Conservation (phyloP, 1,284 basidiomycete species). For the Stereum hirsutum region DNA sequence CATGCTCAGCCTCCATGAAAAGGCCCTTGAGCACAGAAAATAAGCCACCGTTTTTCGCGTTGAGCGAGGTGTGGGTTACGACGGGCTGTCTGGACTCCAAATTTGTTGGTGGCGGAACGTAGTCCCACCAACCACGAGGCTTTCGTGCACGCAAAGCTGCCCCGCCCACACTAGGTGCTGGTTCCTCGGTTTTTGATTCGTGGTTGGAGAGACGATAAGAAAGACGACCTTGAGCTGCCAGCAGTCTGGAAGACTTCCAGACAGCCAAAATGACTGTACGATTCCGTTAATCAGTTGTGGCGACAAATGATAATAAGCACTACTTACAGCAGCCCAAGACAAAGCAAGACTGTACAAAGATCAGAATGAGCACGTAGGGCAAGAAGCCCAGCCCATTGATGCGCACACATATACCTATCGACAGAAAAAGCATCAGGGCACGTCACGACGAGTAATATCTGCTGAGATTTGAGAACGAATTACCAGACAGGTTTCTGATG, state of each 20-base stretch:
- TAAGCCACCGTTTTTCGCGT: no score
- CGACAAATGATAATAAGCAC: background rate
- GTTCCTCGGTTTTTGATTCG: no score
- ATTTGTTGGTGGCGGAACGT: constrained; percentile 22
- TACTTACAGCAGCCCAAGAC: constrained; percentile 52
- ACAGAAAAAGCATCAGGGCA: background rate
- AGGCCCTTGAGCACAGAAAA: no score
- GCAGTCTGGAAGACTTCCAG: constrained; percentile 41
- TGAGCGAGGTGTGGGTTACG: no score
- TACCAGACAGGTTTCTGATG: constrained; percentile 37
- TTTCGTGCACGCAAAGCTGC: constrained; percentile 13
- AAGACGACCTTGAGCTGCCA: constrained; percentile 44
- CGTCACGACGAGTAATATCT: no score
- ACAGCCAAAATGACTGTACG: constrained; percentile 45
- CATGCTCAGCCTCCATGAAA: no score
- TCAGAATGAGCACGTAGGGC: constrained; percentile 23
- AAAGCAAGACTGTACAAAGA: constrained; percentile 46
- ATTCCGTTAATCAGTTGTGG: constrained; percentile 3
- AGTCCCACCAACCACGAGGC: constrained; percentile 48
- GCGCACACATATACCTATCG: background rate
- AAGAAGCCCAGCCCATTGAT: background rate
- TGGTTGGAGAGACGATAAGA: constrained; percentile 42
- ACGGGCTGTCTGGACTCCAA: no score
- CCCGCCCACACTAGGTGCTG: no score
- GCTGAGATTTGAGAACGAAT: no score